Evolutionary conservation across 768 basidiomycete genomes (phyloP), one percentile per base, ranked within the genome.

Genomic region (Hypsizygus marmoreus): DNA sequence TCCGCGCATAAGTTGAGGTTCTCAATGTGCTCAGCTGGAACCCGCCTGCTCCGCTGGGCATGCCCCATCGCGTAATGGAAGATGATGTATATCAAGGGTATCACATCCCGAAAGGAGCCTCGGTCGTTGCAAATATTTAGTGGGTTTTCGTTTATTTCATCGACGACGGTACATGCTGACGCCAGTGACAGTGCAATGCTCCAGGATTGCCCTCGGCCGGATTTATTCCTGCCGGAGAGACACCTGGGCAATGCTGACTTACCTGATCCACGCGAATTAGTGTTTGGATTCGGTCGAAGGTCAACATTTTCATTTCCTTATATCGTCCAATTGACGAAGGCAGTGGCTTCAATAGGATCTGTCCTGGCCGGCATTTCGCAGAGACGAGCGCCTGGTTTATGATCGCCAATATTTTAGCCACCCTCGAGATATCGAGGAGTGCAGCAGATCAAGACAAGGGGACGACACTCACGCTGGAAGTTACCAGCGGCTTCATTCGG

Each of bases 241-340:
- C 78, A 75, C 57, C 47, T 73, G 38, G 64, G 71, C 7, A 64
- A 70, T 36, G 55, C 63, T 14, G 52, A 60, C 30, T 61, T 72
- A 25, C 66, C 67, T 14, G 73, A 80, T 59, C 77, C 80, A 24
- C 64, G 70, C 24, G 70, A 72, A 26, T 56, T 77, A 28, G 68
- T 79, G 14, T 83, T 81, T 53, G 81, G 80, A 6, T 83, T 83
- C 61, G 81, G 81, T 23, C 68, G 80, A 43, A 66, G 78, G 76
- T 77, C 46, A 60, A 64, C 42, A 20, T 35, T 28, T 4, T n/a
- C n/a, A n/a, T n/a, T n/a, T n/a, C n/a, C n/a, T n/a, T n/a, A n/a
- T n/a, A n/a, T n/a, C n/a, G n/a, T n/a, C n/a, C n/a, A n/a, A n/a
- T n/a, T n/a, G n/a, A n/a, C n/a, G n/a, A n/a, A n/a, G n/a, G n/a